Conservation (phyloP, 202 grass and related monocot species). For the Cymbopogon flexuosus region DNA sequence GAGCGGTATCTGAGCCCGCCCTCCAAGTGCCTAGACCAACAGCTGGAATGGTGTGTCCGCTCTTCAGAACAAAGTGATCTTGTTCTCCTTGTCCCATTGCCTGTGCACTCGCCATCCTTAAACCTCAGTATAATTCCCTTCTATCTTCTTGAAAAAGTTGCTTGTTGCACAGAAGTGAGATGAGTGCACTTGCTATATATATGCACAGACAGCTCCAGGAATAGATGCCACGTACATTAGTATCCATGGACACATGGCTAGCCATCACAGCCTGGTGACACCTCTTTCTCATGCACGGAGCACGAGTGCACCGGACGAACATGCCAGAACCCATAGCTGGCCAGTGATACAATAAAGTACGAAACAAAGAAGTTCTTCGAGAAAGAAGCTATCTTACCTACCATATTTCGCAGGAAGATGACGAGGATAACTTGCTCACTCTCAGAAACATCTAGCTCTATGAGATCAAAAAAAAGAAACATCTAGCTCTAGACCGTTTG, state of each 20-base stretch:
- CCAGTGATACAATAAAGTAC: slow-evolving; percentile 5
- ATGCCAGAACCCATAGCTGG: slow-evolving; percentile 36
- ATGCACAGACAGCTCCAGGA: not conserved
- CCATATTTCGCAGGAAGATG: not conserved
- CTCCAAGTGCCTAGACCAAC: slow-evolving; percentile 75
- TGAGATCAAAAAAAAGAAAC: too few relatives aligned
- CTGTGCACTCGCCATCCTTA: slow-evolving; percentile 52
- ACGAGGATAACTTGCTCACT: not conserved
- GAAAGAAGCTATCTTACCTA: slow-evolving; percentile 27
- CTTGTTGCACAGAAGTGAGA: not conserved
- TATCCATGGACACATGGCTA: slow-evolving; percentile 39
- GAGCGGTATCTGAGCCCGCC: slow-evolving; percentile 40
- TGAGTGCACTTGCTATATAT: not conserved
- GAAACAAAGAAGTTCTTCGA: not conserved
- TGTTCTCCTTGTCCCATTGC: slow-evolving; percentile 36
- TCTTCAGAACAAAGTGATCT: slow-evolving; percentile 47
- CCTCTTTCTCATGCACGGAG: slow-evolving; percentile 17
- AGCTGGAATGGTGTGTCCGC: slow-evolving; percentile 56
- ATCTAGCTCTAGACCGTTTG: not conserved
- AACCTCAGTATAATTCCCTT: not conserved
- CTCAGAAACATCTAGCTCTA: slow-evolving; percentile 3
- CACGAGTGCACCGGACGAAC: slow-evolving; percentile 34
- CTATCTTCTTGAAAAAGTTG: not conserved
- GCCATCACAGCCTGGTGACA: not conserved
- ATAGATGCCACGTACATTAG: slow-evolving; percentile 36